Evolutionary conservation across 768 basidiomycete species (phyloP).

Genomic region (Naganishia vaughanmartiniae): DNA sequence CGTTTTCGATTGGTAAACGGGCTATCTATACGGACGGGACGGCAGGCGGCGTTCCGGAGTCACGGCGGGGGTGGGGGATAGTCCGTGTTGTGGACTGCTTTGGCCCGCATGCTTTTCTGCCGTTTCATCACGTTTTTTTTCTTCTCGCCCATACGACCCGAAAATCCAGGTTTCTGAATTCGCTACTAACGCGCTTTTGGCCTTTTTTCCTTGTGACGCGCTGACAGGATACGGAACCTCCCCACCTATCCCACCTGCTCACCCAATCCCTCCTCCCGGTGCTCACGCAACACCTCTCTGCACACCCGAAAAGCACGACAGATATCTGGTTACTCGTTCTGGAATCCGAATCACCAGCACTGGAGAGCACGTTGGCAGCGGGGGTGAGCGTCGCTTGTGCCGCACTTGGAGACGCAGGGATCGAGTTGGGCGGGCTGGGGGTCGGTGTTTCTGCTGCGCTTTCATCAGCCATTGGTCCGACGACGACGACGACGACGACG

Average conservation of each 20-base stretch:
- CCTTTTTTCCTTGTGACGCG: background rate
- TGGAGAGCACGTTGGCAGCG: conserved; percentile 82
- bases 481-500: background rate
- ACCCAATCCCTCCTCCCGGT: conserved; percentile 75
- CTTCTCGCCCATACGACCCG: too few species aligned
- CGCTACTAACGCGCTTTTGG: background rate
- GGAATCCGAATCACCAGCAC: conserved; percentile 71
- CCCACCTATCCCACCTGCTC: conserved; percentile 75
- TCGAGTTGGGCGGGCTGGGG: conserved; percentile 85
- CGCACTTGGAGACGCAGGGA: conserved; percentile 87
- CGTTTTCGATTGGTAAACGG: too few species aligned
- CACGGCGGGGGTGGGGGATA: background rate
- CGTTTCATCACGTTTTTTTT: too few species aligned
- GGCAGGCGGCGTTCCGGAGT: background rate
- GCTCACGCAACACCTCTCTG: conserved; percentile 67
- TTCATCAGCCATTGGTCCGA: too few species aligned
- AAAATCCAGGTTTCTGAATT: too few species aligned
- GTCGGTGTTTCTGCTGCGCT: conserved; percentile 60
- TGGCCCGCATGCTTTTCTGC: background rate
- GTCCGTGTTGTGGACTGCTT: background rate
- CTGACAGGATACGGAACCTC: conserved; percentile 84
- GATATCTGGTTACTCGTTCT: conserved; percentile 87
- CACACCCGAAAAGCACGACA: conserved; percentile 88
- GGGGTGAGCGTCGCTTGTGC: conserved; percentile 83
- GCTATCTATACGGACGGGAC: too few species aligned